phyloP scores from a whole-genome alignment of 139 green algal genomes.

The Pycnococcus provasolii region DNA sequence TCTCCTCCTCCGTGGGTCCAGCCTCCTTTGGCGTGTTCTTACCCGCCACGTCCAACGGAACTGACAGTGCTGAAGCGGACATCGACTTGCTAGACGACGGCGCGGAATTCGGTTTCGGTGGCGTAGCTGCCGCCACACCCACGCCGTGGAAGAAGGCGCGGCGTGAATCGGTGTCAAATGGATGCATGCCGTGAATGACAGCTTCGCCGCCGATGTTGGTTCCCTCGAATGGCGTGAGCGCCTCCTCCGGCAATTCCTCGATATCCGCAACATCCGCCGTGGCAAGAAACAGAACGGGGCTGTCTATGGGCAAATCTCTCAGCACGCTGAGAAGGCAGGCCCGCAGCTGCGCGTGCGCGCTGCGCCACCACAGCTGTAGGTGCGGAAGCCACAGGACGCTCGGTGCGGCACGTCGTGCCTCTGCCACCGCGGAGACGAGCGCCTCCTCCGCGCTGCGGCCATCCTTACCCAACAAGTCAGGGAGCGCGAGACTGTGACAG shows the following conservation, averaged over 20 bases:
- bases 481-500: constrained; percentile 62
- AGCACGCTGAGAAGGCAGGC: constrained; percentile 67
- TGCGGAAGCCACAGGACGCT: constrained; percentile 81
- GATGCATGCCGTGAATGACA: background rate
- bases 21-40: constrained; percentile 19
- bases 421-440: constrained; percentile 66
- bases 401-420: constrained; percentile 65
- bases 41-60: background rate
- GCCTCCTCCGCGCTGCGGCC: constrained; percentile 74
- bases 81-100: background rate
- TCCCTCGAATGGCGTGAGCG: constrained; percentile 20
- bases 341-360: constrained; percentile 51
- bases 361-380: constrained; percentile 46
- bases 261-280: constrained; percentile 46
- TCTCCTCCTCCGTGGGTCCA: constrained; percentile 5
- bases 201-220: background rate
- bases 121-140: background rate
- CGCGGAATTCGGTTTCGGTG: background rate
- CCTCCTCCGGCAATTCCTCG: constrained; percentile 37
- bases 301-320: constrained; percentile 56
- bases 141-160: constrained; percentile 5
- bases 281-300: constrained; percentile 73
- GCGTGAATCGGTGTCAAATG: background rate
- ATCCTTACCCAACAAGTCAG: constrained; percentile 61
- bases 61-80: background rate